Base-by-base conservation (phyloP, 805 yeast genomes). In the Teunomyces gatunensis region DNA sequence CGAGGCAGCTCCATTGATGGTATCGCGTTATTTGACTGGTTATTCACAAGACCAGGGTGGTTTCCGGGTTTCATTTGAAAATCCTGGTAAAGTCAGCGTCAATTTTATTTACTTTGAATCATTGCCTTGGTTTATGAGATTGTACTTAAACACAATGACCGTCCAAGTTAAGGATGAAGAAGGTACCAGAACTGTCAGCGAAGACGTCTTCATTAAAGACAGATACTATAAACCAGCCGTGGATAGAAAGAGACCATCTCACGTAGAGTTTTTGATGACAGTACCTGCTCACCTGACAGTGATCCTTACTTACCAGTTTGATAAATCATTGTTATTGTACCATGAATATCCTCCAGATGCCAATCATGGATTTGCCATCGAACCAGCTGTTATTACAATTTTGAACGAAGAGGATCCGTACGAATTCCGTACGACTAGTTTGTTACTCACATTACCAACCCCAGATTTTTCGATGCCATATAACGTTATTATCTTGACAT, bases 331-430 rank as follows among this genome's bases (percentile, higher is more conserved):
- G 61, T 74, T 94, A 27, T 77, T 85, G 48, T 83, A 87, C 51
- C 87, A 90, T 3, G 98, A 94, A 63, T 94, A 94, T 60, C 99
- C 99, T n/a, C 99, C 99, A 1, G 99, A 94, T 72, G 98, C 99
- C 2, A 94, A 94, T 63, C 97, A 94, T 58, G 99, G 99, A 0
- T 94, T 94, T 67, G 92, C 91, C 49, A 82, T 94, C 39, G 94
- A 94, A 20, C 96, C 98, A 0, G 96, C 96, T 4, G 85, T 89
- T 9, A 74, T 89, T 10, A 78, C 85, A 2, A 79, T 88, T 0
- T 45, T 83, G 6, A 49, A 57, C 10, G 35, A 50, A 15, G 51
- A 45, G 11, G 18, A 30, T 5, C 39, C 50, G 6, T 84, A 85
- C 55, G 75, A 79, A 49, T 56, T 84, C 51, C 78, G 98, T 60